Evolutionary conservation across 805 yeast species (phyloP).

Genomic region (Saturnispora sanitii): DNA sequence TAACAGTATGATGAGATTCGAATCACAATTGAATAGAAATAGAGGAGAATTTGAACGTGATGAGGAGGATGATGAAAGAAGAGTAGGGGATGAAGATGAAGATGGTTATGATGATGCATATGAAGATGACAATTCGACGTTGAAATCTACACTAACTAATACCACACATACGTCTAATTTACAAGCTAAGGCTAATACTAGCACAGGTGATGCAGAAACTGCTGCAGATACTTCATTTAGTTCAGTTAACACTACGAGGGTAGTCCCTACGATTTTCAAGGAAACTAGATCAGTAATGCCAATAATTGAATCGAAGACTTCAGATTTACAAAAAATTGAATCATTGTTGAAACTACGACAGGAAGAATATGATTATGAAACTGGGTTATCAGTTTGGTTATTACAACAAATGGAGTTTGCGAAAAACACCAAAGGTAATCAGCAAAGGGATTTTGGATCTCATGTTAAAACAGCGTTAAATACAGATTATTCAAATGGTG

Average conservation of each 20-base stretch:
- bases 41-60: slow-evolving; percentile 1
- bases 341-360: neutral
- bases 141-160: slow-evolving; percentile 3
- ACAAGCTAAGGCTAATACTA: neutral
- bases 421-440: neutral
- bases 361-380: slow-evolving; percentile 1
- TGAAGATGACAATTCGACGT: slow-evolving; percentile 1
- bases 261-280: neutral
- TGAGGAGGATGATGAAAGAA: neutral
- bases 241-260: neutral
- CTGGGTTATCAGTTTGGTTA: slow-evolving; percentile 2
- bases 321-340: neutral
- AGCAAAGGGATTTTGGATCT: slow-evolving; percentile 4
- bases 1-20: neutral
- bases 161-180: too few species aligned
- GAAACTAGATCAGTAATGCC: neutral
- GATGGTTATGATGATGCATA: neutral
- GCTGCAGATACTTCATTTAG: too few species aligned
- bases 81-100: neutral
- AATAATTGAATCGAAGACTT: neutral
- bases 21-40: slow-evolving; percentile 4
- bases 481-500: slow-evolving; percentile 5
- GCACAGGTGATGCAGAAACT: neutral
- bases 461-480: slow-evolving; percentile 6
- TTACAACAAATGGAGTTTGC: slow-evolving; percentile 7